Conservation (phyloP, 2,329 filamentous ascomycete species). For the Bipolaris zeicola region DNA sequence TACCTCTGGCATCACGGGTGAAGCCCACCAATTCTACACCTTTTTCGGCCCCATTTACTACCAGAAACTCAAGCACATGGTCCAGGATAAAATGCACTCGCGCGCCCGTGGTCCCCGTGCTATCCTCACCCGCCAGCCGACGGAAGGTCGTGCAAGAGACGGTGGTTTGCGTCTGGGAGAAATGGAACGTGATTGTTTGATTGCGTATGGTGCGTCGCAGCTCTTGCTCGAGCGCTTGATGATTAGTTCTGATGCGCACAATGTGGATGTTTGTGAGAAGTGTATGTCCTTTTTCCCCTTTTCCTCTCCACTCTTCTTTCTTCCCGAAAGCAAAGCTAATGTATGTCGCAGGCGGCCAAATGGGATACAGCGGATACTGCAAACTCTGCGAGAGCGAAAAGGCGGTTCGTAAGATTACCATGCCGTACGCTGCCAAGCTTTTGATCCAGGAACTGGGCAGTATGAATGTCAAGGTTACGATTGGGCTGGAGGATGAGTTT, state of each 20-base stretch:
- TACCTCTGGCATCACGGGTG: slow-evolving; percentile 92
- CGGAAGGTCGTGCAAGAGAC: slow-evolving; percentile 89
- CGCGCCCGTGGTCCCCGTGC: slow-evolving; percentile 87
- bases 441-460: slow-evolving; percentile 94
- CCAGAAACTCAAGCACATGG: slow-evolving; percentile 99
- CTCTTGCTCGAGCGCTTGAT: slow-evolving; percentile 91
- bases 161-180: slow-evolving; percentile 93
- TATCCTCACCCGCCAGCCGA: slow-evolving; percentile 92
- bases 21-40: slow-evolving; percentile 91
- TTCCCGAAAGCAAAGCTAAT: no score
- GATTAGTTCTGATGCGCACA: slow-evolving; percentile 88
- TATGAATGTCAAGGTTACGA: slow-evolving; percentile 95
- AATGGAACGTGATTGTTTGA: slow-evolving; percentile 98
- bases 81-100: slow-evolving; percentile 99
- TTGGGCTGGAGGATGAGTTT: slow-evolving; percentile 94
- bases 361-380: slow-evolving; percentile 95
- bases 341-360: slow-evolving; percentile 65
- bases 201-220: slow-evolving; percentile 94
- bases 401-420: slow-evolving; percentile 87
- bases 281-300: slow-evolving; percentile 56
- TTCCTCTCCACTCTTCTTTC: neutral
- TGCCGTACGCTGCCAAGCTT: slow-evolving; percentile 96
- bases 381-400: slow-evolving; percentile 87
- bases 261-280: slow-evolving; percentile 90
- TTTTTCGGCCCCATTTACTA: slow-evolving; percentile 99